Conservation (phyloP, 371 early-diverging fungal genomes). For the Apophysomyces trapeziformis region DNA sequence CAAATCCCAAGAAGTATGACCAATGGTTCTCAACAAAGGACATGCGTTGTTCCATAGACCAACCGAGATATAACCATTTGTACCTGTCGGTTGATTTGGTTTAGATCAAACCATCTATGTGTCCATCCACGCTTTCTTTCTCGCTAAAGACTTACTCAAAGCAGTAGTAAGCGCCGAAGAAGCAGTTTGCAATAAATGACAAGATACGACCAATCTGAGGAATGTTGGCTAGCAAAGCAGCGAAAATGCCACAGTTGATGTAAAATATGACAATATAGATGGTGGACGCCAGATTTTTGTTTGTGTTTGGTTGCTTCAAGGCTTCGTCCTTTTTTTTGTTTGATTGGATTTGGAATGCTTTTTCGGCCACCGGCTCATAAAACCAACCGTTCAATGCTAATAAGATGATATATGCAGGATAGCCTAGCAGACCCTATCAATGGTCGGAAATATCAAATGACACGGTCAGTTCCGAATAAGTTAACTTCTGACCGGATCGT, state of each 20-base stretch:
- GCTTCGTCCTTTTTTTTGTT: slow-evolving; percentile 6
- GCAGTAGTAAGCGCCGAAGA: slow-evolving; percentile 57
- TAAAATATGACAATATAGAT: slow-evolving; percentile 49
- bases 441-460: not conserved
- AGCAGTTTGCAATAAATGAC: slow-evolving; percentile 47
- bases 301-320: slow-evolving; percentile 12
- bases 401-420: slow-evolving; percentile 50
- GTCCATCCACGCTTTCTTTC: too few relatives aligned
- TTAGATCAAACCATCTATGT: too few relatives aligned
- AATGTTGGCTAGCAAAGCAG: slow-evolving; percentile 28
- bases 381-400: slow-evolving; percentile 45
- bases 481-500: slow-evolving; percentile 9
- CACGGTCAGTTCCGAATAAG: slow-evolving; percentile 13
- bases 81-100: slow-evolving; percentile 30
- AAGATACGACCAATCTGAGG: slow-evolving; percentile 42
- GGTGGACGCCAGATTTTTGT: slow-evolving; percentile 31
- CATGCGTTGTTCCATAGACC: slow-evolving; percentile 55
- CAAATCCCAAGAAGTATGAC: slow-evolving; percentile 61
- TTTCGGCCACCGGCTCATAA: slow-evolving; percentile 41
- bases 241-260: slow-evolving; percentile 45
- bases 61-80: slow-evolving; percentile 55
- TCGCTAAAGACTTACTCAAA: slow-evolving; percentile 48
- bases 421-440: slow-evolving; percentile 47
- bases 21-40: slow-evolving; percentile 56
- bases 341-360: slow-evolving; percentile 24